Percentiles rank a stretch among this genome's conserved stretches.
Conservation (phyloP, 1,284 basidiomycete species). For the Ceratobasidium sp. region DNA sequence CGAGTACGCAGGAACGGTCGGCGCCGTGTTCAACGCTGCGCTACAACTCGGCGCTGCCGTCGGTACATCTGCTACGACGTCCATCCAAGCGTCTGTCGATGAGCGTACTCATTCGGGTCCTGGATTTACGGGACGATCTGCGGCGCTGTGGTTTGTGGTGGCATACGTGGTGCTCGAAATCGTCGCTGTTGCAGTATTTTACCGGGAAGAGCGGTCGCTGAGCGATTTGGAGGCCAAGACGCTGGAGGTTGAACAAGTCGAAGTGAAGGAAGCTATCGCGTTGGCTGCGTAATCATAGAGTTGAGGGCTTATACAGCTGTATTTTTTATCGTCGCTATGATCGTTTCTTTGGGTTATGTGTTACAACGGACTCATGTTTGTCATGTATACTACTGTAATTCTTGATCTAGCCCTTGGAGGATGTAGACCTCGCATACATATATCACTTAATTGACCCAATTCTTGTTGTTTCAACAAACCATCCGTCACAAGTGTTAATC, state of each 20-base stretch:
- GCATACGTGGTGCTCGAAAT: slow-evolving; percentile 42
- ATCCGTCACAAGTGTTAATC: too few species aligned
- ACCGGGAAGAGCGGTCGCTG: slow-evolving; percentile 16
- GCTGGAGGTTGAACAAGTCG: slow-evolving; percentile 7
- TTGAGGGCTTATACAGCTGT: neutral
- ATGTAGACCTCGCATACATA: too few species aligned
- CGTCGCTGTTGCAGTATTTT: slow-evolving; percentile 44
- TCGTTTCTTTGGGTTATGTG: neutral
- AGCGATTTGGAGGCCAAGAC: slow-evolving; percentile 19
- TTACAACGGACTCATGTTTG: too few species aligned
- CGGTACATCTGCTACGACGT: slow-evolving; percentile 45
- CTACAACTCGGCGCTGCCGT: slow-evolving; percentile 50
- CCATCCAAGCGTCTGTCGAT: slow-evolving; percentile 46
- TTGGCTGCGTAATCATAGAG: neutral
- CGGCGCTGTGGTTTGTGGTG: slow-evolving; percentile 49
- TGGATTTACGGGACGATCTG: slow-evolving; percentile 44
- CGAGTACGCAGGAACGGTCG: slow-evolving; percentile 47
- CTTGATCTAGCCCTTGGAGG: too few species aligned
- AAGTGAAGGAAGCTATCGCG: neutral
- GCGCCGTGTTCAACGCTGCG: slow-evolving; percentile 49
- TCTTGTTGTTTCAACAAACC: too few species aligned
- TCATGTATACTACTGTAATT: too few species aligned
- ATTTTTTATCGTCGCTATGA: neutral
- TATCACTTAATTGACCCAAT: too few species aligned
- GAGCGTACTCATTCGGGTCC: slow-evolving; percentile 10